phyloP scores from a whole-genome alignment of 164 flowering plant genomes.

The Chloranthus sessilifolius region DNA sequence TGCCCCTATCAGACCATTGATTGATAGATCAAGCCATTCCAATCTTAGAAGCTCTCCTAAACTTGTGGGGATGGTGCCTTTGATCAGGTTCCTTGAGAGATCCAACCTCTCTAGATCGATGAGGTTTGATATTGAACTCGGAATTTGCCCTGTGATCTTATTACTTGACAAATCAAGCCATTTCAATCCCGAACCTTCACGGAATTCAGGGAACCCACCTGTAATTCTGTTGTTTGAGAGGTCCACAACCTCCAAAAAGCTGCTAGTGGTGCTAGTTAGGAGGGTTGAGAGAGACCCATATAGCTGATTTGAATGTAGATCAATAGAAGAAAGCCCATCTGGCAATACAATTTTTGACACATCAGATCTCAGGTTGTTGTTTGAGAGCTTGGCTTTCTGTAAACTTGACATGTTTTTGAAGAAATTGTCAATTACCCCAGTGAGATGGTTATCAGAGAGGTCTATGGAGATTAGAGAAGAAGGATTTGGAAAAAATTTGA shows the following conservation, averaged over 20 bases:
- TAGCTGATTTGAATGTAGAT: constrained; percentile 63
- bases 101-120: constrained; percentile 46
- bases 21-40: constrained; percentile 76
- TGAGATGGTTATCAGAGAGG: constrained; percentile 63
- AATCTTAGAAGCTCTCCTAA: constrained; percentile 46
- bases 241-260: constrained; percentile 50
- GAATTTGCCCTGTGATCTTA: constrained; percentile 61
- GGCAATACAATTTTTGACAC: constrained; percentile 49
- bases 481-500: constrained; percentile 59
- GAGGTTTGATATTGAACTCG: constrained; percentile 69
- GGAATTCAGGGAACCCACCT: constrained; percentile 57
- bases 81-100: constrained; percentile 60
- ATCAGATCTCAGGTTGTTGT: constrained; percentile 54
- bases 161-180: constrained; percentile 59
- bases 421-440: constrained; percentile 40
- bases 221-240: constrained; percentile 56
- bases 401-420: constrained; percentile 53
- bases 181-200: constrained; percentile 39
- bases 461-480: constrained; percentile 61
- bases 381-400: constrained; percentile 60
- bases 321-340: constrained; percentile 46
- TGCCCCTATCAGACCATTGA: constrained; percentile 54
- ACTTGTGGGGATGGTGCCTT: constrained; percentile 69
- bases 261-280: constrained; percentile 37
- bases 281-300: constrained; percentile 51